Evolutionary conservation across 345 rosid species (phyloP), one percentile per base, ranked within the genome.

Genomic region (Citrus medica): DNA sequence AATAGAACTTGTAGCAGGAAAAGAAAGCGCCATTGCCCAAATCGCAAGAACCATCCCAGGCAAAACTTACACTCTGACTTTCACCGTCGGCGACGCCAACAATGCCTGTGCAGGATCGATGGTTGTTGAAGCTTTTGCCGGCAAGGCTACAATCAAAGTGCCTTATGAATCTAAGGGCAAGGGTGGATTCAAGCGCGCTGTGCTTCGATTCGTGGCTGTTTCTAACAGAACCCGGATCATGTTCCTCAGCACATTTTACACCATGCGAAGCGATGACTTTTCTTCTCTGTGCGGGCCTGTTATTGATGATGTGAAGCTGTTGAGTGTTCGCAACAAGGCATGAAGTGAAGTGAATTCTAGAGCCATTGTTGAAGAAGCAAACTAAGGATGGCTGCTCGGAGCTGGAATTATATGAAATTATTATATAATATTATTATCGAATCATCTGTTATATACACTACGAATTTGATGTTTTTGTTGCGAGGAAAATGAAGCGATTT

Each of bases 211-310:
- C 76, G 79, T 63, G 22, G 98, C 97, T 0, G 83, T 69, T 0
- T 77, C 94, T 0, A 40, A 6, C 4, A 81, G 87, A 64, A 93
- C 98, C 3, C 82, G 97, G 48, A 38, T 94, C 66, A 82, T 83
- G 89, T 90, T 94, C 86, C 85, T 83, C 19, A 90, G 98, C 85
- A 89, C 98, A 3, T 93, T 82, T 61, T 93, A 94, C 79, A 83
- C 89, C 0, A 93, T 89, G 92, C 90, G 89, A 74, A 90, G 79
- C 59, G 98, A 92, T 25, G 89, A 90, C 82, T 89, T 86, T 69
- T 89, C 93, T 66, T 88, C 95, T 6, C 87, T 94, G 6, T 94
- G 98, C 27, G 95, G 98, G 1, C 98, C 98, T 0, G 93, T 93
- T 7, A 66, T 94, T 21, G 97, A 94, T 51, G 94, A 93, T 42